Conservation (phyloP, 805 yeast genomes). For the Pichia eremophila region DNA sequence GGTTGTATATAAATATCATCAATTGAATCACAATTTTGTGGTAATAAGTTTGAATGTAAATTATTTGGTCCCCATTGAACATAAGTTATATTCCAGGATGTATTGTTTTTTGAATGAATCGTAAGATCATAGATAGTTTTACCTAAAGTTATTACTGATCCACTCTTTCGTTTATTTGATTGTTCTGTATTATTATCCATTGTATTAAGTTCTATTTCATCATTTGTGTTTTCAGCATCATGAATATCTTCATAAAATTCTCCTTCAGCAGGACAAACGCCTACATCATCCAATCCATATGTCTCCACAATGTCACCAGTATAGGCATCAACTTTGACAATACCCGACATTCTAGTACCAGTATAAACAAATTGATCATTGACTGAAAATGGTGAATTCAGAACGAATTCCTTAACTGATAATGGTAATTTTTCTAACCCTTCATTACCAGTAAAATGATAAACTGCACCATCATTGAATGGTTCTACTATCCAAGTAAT, state of each 20-base stretch:
- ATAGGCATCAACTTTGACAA: constrained; percentile 61
- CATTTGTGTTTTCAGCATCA: constrained; percentile 2
- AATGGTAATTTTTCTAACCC: constrained; percentile 82
- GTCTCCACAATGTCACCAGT: constrained; percentile 67
- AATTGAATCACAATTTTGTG: constrained; percentile 43
- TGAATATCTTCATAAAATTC: not conserved
- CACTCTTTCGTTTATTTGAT: constrained; percentile 12
- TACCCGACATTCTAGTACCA: constrained; percentile 68
- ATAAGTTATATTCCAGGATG: constrained; percentile 79
- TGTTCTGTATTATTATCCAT: not conserved
- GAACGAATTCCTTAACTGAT: constrained; percentile 64
- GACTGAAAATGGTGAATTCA: constrained; percentile 78
- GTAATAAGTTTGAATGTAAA: constrained; percentile 46
- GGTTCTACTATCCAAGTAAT: constrained; percentile 88
- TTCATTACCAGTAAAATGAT: constrained; percentile 61
- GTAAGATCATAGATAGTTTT: constrained; percentile 62
- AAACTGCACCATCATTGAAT: constrained; percentile 70
- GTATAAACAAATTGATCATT: constrained; percentile 81
- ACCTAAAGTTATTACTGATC: constrained; percentile 46
- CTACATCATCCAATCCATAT: constrained; percentile 33
- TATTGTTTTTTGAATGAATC: constrained; percentile 64
- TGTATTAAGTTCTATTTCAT: constrained; percentile 1
- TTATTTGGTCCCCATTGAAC: constrained; percentile 90
- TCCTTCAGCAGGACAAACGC: constrained; percentile 2
- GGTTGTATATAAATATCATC: constrained; percentile 80